phyloP scores from a whole-genome alignment of 495 filamentous ascomycete genomes.

The Recurvomyces mirabilis region DNA sequence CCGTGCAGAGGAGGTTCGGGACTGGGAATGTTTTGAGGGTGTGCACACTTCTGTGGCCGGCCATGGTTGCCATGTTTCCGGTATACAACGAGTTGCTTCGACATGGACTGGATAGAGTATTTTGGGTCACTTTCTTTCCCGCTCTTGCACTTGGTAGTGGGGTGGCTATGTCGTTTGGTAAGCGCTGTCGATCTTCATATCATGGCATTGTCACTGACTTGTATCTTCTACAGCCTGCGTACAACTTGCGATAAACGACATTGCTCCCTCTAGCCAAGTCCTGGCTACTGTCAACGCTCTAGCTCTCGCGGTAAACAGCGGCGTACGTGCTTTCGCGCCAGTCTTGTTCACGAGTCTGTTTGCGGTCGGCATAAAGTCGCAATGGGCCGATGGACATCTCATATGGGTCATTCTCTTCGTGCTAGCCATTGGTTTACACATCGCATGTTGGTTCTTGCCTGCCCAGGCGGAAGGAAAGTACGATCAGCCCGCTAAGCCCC shows the following conservation, averaged over 20 bases:
- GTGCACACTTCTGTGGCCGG: conserved; percentile 40
- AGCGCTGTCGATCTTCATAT: too few relatives aligned
- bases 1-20: conserved; percentile 44
- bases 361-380: conserved; percentile 45
- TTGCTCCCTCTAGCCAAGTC: conserved; percentile 45
- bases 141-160: conserved; percentile 41
- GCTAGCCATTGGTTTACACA: conserved; percentile 36
- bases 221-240: conserved; percentile 35
- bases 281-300: conserved; percentile 57
- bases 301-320: conserved; percentile 43
- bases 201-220: not conserved
- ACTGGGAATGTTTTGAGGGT: conserved; percentile 47
- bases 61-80: conserved; percentile 44
- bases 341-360: conserved; percentile 50
- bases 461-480: conserved; percentile 34
- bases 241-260: conserved; percentile 59
- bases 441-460: conserved; percentile 39
- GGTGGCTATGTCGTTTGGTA: conserved; percentile 56
- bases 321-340: conserved; percentile 46
- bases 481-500: not conserved
- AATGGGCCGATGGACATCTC: conserved; percentile 48
- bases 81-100: conserved; percentile 43
- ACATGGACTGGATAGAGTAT: conserved; percentile 29
- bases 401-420: conserved; percentile 51
- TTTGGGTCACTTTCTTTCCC: conserved; percentile 44